Evolutionary conservation across 495 filamentous ascomycete genomes (phyloP).

Genomic region (Neurospora sp.): DNA sequence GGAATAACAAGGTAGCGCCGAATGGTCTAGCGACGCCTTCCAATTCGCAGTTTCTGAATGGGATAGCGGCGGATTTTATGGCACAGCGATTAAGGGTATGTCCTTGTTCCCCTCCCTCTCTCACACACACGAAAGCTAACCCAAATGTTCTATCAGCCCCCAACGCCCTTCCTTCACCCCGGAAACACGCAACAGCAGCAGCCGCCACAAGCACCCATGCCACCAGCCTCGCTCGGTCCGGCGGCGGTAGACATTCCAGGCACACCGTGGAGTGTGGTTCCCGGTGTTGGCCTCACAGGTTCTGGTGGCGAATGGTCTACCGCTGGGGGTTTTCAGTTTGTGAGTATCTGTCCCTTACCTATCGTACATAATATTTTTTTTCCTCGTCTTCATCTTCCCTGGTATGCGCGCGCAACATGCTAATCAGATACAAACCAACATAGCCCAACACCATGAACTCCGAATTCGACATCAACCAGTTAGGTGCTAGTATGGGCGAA

Average conservation of each 20-base stretch:
- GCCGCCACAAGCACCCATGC: neutral
- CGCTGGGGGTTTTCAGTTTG: neutral
- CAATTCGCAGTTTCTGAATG: neutral
- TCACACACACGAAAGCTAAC: neutral
- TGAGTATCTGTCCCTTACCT: neutral
- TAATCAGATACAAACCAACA: neutral
- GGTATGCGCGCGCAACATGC: neutral
- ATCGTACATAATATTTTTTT: neutral
- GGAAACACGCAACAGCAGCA: neutral
- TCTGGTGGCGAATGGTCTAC: neutral
- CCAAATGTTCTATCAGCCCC: neutral
- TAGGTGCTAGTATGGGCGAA: neutral
- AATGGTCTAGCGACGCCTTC: neutral
- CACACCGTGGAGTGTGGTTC: neutral
- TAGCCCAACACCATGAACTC: neutral
- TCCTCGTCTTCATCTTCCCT: neutral
- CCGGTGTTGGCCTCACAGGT: neutral
- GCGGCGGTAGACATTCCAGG: conserved; percentile 3
- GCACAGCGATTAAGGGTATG: neutral
- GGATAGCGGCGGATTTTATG: neutral
- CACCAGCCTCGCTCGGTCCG: neutral
- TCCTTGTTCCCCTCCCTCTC: neutral
- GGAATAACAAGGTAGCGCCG: neutral
- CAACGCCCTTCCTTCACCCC: neutral
- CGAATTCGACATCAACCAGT: neutral